Evolutionary conservation across 164 flowering plant species (phyloP).

Genomic region (Platanus orientalis): DNA sequence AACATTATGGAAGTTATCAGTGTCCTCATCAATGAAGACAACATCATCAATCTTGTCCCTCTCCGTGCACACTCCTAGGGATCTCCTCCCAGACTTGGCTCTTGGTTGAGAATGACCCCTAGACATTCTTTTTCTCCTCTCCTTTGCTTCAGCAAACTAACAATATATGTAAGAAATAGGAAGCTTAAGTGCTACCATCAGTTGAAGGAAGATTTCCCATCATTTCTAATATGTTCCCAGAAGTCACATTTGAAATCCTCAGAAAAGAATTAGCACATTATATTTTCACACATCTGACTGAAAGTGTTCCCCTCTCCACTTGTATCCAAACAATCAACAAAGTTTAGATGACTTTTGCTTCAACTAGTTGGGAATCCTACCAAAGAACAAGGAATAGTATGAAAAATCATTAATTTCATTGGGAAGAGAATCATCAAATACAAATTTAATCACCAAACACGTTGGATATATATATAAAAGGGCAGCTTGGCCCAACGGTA

Average conservation of each 20-base stretch:
- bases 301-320: neutral
- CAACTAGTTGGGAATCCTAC: neutral
- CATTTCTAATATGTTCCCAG: neutral
- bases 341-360: neutral
- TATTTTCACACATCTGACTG: neutral
- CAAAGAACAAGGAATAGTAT: neutral
- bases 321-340: neutral
- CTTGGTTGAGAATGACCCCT: constrained; percentile 25
- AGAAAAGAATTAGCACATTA: neutral
- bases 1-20: constrained; percentile 4
- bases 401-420: too few relatives aligned
- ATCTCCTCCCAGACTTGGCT: constrained; percentile 20
- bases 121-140: constrained; percentile 16
- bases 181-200: neutral
- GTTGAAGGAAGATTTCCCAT: neutral
- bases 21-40: constrained; percentile 49
- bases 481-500: too few relatives aligned
- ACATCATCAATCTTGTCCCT: constrained; percentile 31
- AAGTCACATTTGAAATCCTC: too few relatives aligned
- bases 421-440: too few relatives aligned
- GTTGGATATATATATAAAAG: too few relatives aligned
- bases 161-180: neutral
- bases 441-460: too few relatives aligned
- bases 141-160: constrained; percentile 4
- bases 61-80: constrained; percentile 23